A percentile compares a stretch with the other conserved stretches of the same genome.
These are phyloP conservation scores for Solanum hybrid DNA, from an alignment of 305 asterid genomes.

Conservation along the genomic window DNA sequence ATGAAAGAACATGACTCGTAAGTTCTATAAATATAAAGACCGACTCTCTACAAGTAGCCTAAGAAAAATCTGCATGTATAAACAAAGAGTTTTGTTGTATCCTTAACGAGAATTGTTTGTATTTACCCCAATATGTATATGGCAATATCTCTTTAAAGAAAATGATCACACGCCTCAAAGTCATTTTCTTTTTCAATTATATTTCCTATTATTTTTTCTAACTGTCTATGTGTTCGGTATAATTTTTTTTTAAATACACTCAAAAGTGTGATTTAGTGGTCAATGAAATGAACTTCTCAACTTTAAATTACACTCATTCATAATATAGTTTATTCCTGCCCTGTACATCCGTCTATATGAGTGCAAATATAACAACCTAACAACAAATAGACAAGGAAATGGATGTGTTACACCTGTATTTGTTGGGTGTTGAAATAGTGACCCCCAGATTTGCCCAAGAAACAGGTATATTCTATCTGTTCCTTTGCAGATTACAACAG, in stretches of 20 bases:
- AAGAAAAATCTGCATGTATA: neutral
- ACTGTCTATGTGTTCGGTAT: neutral
- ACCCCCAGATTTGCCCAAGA: too few relatives aligned
- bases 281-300: neutral
- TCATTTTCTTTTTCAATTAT: neutral
- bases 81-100: too few relatives aligned
- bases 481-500: too few relatives aligned
- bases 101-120: neutral
- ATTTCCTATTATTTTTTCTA: neutral
- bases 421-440: neutral
- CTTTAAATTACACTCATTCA: neutral
- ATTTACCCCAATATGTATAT: neutral
- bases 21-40: too few relatives aligned
- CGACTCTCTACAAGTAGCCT: neutral
- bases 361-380: neutral
- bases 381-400: neutral
- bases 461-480: too few relatives aligned
- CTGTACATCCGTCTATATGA: neutral
- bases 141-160: neutral
- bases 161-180: neutral
- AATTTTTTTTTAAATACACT: fast-evolving
- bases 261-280: neutral
- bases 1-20: too few relatives aligned
- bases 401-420: neutral
- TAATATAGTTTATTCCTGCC: neutral